A percentile compares a stretch with the other conserved stretches of the same genome.
Evolutionary conservation across 2,329 filamentous ascomycete genomes (phyloP).

Genomic region (Alternaria dauci): DNA sequence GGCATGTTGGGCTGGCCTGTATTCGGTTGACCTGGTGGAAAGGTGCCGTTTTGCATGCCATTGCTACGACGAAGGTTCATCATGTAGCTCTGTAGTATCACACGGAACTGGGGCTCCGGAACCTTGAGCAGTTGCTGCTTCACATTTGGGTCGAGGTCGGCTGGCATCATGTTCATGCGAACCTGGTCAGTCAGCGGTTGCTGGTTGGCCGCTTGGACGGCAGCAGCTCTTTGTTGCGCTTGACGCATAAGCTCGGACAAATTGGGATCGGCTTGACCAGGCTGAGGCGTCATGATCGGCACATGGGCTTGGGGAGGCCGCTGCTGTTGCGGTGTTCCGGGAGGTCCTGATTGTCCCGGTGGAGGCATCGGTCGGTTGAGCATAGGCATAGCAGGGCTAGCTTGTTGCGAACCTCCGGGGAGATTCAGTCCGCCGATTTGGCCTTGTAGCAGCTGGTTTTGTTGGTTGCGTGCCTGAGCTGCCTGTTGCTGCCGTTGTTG

Average conservation of each 20-base stretch:
- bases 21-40: slow-evolving; percentile 29
- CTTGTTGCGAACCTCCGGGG: slow-evolving; percentile 50
- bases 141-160: slow-evolving; percentile 37
- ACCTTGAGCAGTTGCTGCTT: slow-evolving; percentile 48
- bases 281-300: slow-evolving; percentile 48
- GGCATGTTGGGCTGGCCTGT: slow-evolving; percentile 40
- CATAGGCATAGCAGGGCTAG: slow-evolving; percentile 57
- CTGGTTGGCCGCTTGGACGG: slow-evolving; percentile 34
- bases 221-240: slow-evolving; percentile 47
- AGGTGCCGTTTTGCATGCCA: slow-evolving; percentile 32
- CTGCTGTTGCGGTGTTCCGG: slow-evolving; percentile 46
- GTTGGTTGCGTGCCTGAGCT: slow-evolving; percentile 41
- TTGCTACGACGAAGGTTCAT: slow-evolving; percentile 31
- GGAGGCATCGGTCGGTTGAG: slow-evolving; percentile 59
- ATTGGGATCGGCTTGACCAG: slow-evolving; percentile 39
- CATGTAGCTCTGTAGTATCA: slow-evolving; percentile 38
- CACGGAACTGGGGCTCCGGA: slow-evolving; percentile 46
- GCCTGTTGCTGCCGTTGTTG: slow-evolving; percentile 50
- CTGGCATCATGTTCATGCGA: slow-evolving; percentile 46
- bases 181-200: slow-evolving; percentile 41
- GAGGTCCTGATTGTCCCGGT: slow-evolving; percentile 53
- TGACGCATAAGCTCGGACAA: slow-evolving; percentile 44
- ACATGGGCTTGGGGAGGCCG: slow-evolving; percentile 46
- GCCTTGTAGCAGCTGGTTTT: slow-evolving; percentile 40
- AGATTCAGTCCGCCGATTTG: slow-evolving; percentile 56